Evolutionary conservation across 768 basidiomycete genomes (phyloP), one percentile per base, ranked within the genome.

Genomic region (Rhizopogon vesiculosus): DNA sequence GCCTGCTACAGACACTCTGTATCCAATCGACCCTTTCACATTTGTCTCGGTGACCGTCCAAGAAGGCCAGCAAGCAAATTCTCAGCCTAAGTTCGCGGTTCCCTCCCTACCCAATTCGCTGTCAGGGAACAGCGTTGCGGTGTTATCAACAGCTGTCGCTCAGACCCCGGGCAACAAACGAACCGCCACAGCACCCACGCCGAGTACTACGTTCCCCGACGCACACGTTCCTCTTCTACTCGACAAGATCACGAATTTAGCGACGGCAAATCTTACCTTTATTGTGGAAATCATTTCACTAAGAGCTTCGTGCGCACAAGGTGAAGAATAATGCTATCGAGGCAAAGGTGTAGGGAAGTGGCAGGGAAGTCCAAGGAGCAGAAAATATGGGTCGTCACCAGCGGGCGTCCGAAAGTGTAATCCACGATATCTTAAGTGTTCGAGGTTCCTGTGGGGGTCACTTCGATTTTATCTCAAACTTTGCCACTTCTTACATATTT

Each of bases 301-400:
- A 25, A 25, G 25, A 25, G 25, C 25, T 25, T 25, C 25, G 25
- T 25, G 3, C 4, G 25, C 25, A 25, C 25, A 25, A 25, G 25
- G 25, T 25, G 59, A 91, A 87, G 75, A 93, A 93, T 77, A 88
- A 85, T 49, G 83, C 89, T 4, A 84, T 94, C 44, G 89, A 91
- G 68, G 84, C 83, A 3, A 93, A 93, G 67, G 76, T 94, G 39
- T 77, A n/a, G 81, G 45, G 89, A 92, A 68, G 79, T 92, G 12
- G 77, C 82, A 15, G 87, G 86, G 70, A 92, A 89, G 64, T 85
- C 81, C 62, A 87, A 81, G 66, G 80, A 83, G 56, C 83, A 77
- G 72, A 89, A 82, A 66, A 69, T 84, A 56, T 94, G 92, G 92
- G 70, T 86, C 35, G 76, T 93, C 31, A 87, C 84, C 39, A 59